These are phyloP conservation scores for Yamadazyma laniorum DNA, from an alignment of 805 yeast species.

Conservation along the genomic window DNA sequence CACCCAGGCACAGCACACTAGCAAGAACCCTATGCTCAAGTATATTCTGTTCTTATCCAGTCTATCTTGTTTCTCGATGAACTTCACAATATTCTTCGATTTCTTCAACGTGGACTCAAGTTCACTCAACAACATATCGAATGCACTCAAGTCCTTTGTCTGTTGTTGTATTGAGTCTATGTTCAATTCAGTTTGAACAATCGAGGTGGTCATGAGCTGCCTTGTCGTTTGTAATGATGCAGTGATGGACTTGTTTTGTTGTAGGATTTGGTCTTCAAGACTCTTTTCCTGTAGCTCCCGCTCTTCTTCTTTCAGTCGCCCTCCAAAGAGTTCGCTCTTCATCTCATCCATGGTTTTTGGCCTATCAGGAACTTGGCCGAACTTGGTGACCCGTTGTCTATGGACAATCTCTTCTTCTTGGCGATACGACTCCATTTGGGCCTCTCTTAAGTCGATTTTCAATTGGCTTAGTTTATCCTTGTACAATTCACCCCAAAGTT, in stretches of 20 bases:
- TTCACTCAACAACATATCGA: constrained; percentile 41
- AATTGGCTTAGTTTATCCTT: constrained; percentile 14
- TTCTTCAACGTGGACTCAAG: constrained; percentile 41
- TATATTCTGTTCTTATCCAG: constrained; percentile 50
- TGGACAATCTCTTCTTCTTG: constrained; percentile 29
- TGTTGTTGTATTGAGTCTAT: constrained; percentile 48
- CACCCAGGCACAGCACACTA: constrained; percentile 47
- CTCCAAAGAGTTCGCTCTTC: constrained; percentile 23
- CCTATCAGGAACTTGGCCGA: constrained; percentile 12
- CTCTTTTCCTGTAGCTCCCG: constrained; percentile 19
- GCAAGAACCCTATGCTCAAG: constrained; percentile 45
- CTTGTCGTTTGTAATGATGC: constrained; percentile 46
- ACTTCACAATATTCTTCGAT: constrained; percentile 46
- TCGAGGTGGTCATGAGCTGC: constrained; percentile 47
- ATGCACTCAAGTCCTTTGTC: constrained; percentile 36
- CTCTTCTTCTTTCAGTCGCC: constrained; percentile 14
- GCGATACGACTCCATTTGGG: constrained; percentile 27
- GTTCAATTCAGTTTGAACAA: constrained; percentile 51
- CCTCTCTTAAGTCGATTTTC: constrained; percentile 24
- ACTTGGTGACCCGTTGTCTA: constrained; percentile 30
- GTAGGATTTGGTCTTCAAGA: constrained; percentile 41
- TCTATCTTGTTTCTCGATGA: constrained; percentile 52
- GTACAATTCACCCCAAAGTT: constrained; percentile 8
- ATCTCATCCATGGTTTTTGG: constrained; percentile 12
- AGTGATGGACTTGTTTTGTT: constrained; percentile 48